Evolutionary conservation across 23 red algal species (phyloP).

Genomic region (Gracilaria caudata): DNA sequence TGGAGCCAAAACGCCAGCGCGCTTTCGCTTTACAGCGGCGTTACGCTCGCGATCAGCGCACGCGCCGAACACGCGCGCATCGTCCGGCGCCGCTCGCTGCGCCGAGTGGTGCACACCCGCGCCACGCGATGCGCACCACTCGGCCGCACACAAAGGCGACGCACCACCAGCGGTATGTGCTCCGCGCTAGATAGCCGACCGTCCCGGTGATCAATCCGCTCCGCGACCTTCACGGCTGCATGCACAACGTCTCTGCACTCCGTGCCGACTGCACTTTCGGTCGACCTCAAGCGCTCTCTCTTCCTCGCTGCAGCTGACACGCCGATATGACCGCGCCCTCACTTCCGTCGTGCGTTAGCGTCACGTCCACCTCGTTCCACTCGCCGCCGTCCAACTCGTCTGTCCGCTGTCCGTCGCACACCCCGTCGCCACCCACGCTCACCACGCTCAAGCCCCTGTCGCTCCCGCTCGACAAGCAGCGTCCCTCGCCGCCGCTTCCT

Average conservation of each 20-base stretch:
- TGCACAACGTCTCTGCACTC: neutral
- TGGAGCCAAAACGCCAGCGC: no score
- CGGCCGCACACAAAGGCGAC: no score
- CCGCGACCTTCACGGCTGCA: no score
- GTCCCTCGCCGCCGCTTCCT: neutral
- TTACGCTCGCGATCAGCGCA: neutral
- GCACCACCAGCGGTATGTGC: no score
- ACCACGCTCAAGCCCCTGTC: slow-evolving; percentile 31
- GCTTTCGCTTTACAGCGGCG: neutral
- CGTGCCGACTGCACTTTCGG: neutral
- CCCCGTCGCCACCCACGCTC: slow-evolving; percentile 13
- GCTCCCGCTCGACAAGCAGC: neutral
- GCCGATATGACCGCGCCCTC: neutral
- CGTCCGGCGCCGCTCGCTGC: neutral
- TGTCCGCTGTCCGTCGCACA: neutral
- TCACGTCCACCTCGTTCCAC: neutral
- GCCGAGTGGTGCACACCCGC: neutral
- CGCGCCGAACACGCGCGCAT: neutral
- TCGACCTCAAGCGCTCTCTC: neutral
- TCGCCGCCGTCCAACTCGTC: neutral
- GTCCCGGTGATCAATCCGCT: neutral
- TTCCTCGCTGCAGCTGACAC: neutral
- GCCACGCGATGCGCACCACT: no score
- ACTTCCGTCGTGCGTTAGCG: neutral
- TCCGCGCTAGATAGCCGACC: no score